Conservation (phyloP, 805 yeast genomes). For the Teunomyces panamensis region DNA sequence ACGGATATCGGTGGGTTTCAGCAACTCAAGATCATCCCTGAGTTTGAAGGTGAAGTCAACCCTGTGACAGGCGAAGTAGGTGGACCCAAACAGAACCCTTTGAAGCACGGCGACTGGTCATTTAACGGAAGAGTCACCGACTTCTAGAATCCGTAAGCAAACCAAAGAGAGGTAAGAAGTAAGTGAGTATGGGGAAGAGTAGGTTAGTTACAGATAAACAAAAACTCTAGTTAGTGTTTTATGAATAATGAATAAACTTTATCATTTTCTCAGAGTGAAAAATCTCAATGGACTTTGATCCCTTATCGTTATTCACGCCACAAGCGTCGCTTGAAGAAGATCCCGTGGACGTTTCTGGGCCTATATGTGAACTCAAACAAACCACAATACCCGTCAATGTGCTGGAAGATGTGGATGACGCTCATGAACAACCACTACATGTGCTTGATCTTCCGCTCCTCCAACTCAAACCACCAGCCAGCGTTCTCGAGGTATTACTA, state of each 20-base stretch:
- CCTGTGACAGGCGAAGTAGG: slow-evolving; percentile 95
- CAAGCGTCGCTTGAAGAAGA: slow-evolving; percentile 2
- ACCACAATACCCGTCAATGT: not conserved
- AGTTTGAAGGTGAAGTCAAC: slow-evolving; percentile 90
- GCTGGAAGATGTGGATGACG: slow-evolving; percentile 11
- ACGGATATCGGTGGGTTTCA: slow-evolving; percentile 61
- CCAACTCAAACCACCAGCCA: slow-evolving; percentile 44
- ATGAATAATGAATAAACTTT: not conserved
- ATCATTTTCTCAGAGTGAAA: not conserved
- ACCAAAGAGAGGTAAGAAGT: not conserved
- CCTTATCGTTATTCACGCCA: slow-evolving; percentile 39
- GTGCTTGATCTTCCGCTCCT: slow-evolving; percentile 58
- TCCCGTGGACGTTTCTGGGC: not conserved
- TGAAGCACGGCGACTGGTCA: slow-evolving; percentile 79
- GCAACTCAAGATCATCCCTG: slow-evolving; percentile 78
- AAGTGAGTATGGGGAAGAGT: not conserved
- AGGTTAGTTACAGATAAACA: too few relatives aligned
- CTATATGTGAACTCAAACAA: not conserved
- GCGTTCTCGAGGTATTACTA: slow-evolving; percentile 44
- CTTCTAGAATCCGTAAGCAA: slow-evolving; percentile 45
- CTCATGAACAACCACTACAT: slow-evolving; percentile 40
- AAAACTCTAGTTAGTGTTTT: too few relatives aligned
- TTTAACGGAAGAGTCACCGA: slow-evolving; percentile 97
- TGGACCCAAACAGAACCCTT: slow-evolving; percentile 97
- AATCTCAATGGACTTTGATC: slow-evolving; percentile 37